Evolutionary conservation across 441 rosid species (phyloP), one percentile per base, ranked within the genome.

Genomic region (Croton setiger): DNA sequence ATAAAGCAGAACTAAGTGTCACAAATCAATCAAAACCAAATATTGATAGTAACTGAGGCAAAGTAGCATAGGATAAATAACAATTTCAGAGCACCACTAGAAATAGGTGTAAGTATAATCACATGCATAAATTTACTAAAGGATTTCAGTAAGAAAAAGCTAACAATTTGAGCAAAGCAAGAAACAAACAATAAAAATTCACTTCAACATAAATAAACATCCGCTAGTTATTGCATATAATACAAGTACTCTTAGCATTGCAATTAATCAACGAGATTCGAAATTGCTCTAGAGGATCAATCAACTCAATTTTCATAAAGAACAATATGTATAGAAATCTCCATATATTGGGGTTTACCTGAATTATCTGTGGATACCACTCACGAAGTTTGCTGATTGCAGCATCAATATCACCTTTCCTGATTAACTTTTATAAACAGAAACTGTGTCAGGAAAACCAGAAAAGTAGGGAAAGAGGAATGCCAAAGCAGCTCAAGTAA

Each of bases 341-440:
- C 20, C 21, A 2, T 18, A 44, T 43, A 39, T 36, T 6, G 23
- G 17, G 57, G 64, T 63, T 64, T 64, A 94, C 98, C 96, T 92
- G 86, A 76, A 90, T 83, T 72, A 88, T 81, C 75, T 89, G 87
- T 65, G 99, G 99, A 84, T 88, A 87, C 88, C 86, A 90, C 21
- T 84, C 87, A 49, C 14, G 86, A 66, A 94, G 91, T 74, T 80
- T 81, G 70, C 62, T 68, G 55, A 92, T 67, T 65, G 93, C 93
- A 67, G 84, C 83, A 83, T 88, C 89, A 72, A 88, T 86, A 66
- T 90, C 87, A 55, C 98, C 99, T 72, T 72, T 87, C 84, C 87
- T 85, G 78, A 94, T 85, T 67, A 87, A 84, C 99, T 94, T 27
- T 81, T 78, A 78, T 72, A 54, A 11, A 67, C 48, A 69, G 63